Conservation (phyloP, 1,284 basidiomycete genomes). For the Leccinum fuscescens region DNA sequence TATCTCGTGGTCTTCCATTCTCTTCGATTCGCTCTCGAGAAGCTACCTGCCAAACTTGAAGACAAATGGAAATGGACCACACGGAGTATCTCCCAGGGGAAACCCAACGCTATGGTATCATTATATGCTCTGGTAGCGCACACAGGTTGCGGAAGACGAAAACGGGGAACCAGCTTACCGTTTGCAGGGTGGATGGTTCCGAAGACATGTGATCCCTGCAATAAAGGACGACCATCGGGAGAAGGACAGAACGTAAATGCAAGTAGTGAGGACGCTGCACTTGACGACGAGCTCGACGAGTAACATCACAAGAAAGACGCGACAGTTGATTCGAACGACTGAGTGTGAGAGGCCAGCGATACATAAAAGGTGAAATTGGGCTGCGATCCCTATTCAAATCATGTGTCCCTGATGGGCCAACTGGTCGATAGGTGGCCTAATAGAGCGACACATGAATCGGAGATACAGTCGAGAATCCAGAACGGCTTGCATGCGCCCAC, state of each 20-base stretch:
- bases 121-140: neutral
- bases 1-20: neutral
- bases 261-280: neutral
- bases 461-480: slow-evolving; percentile 10
- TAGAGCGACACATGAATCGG: slow-evolving; percentile 8
- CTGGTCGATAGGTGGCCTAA: slow-evolving; percentile 1
- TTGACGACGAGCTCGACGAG: slow-evolving; percentile 4
- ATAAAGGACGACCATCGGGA: neutral
- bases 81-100: slow-evolving; percentile 6
- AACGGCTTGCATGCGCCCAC: neutral
- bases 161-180: slow-evolving; percentile 4
- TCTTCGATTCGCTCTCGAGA: slow-evolving; percentile 9
- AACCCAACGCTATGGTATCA: slow-evolving; percentile 1
- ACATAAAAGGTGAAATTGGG: slow-evolving; percentile 4
- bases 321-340: neutral
- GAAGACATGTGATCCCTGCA: slow-evolving; percentile 1
- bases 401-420: neutral
- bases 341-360: neutral
- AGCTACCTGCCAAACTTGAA: slow-evolving; percentile 10
- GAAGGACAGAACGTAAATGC: neutral
- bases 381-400: slow-evolving; percentile 2
- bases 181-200: neutral
- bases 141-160: neutral
- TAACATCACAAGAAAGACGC: slow-evolving; percentile 1
- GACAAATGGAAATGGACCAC: slow-evolving; percentile 11